Evolutionary conservation across 2,329 filamentous ascomycete genomes (phyloP).

Genomic region (Monilinia vaccinii-corymbosi): DNA sequence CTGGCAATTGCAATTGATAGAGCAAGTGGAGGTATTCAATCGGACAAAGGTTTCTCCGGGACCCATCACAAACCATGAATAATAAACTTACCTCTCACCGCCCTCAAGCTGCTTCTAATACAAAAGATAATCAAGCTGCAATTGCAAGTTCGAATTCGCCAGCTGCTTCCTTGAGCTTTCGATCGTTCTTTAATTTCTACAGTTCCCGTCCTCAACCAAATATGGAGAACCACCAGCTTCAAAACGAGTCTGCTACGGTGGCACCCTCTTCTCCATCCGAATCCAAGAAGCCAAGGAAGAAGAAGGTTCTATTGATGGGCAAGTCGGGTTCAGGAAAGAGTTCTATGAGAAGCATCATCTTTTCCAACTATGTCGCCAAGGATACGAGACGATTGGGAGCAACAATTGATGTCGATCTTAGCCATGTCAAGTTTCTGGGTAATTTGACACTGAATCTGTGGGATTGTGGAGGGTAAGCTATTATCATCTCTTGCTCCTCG

Average conservation of each 20-base stretch:
- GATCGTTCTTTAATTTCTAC: background rate
- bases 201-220: background rate
- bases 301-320: conserved; percentile 83
- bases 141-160: no score
- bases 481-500: background rate
- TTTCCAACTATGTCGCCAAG: conserved; percentile 96
- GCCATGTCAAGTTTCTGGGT: conserved; percentile 96
- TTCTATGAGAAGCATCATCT: conserved; percentile 97
- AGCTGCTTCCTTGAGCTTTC: background rate
- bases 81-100: conserved; percentile 6
- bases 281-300: conserved; percentile 60
- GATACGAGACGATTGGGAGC: conserved; percentile 88
- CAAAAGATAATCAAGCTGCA: background rate
- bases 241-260: conserved; percentile 1
- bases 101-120: background rate
- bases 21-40: background rate
- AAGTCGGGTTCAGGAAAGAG: conserved; percentile 97
- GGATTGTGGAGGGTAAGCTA: conserved; percentile 81
- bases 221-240: conserved; percentile 8
- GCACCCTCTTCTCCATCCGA: conserved; percentile 6
- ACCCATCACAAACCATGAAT: background rate
- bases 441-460: conserved; percentile 95
- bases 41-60: background rate
- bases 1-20: no score
- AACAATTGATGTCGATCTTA: conserved; percentile 97